phyloP scores from a whole-genome alignment of 371 early-diverging fungal species.

The Syncephalastrum racemosum region DNA sequence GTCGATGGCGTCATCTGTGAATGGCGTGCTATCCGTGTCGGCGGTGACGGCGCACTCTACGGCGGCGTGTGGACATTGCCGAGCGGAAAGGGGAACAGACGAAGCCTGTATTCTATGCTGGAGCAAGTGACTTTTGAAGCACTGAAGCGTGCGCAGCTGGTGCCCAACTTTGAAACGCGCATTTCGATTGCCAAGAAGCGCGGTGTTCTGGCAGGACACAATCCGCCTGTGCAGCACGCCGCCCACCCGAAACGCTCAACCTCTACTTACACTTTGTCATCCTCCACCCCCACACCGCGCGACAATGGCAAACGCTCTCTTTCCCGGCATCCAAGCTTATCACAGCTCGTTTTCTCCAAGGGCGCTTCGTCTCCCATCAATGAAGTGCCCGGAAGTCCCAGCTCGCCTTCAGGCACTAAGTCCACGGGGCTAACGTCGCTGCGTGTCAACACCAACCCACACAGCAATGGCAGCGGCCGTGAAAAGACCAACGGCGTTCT shows the following conservation, averaged over 20 bases:
- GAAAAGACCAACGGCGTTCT: conserved; percentile 1
- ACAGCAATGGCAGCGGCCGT: conserved; percentile 5
- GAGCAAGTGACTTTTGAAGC: conserved; percentile 56
- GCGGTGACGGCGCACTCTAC: conserved; percentile 42
- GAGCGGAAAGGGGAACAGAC: conserved; percentile 34
- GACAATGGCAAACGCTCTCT: conserved; percentile 10
- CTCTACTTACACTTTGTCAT: conserved; percentile 16
- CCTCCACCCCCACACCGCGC: conserved; percentile 13
- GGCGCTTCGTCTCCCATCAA: conserved; percentile 14
- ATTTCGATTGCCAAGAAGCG: conserved; percentile 49
- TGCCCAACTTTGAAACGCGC: conserved; percentile 53
- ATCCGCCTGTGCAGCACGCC: conserved; percentile 14
- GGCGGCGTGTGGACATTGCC: conserved; percentile 51
- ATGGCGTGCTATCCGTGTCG: conserved; percentile 48
- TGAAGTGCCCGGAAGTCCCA: conserved; percentile 26
- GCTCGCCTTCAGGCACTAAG: conserved; percentile 33
- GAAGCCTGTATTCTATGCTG: conserved; percentile 43
- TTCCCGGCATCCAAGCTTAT: conserved; percentile 25
- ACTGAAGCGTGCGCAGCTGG: conserved; percentile 47
- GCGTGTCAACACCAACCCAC: conserved; percentile 4
- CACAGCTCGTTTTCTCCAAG: conserved; percentile 39
- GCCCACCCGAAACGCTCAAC: conserved; percentile 15
- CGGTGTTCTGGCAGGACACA: conserved; percentile 27
- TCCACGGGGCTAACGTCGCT: conserved; percentile 27
- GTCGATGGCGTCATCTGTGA: conserved; percentile 53